These are phyloP conservation scores for Erythrobasidium hasegawianum DNA, from an alignment of 1,284 basidiomycete genomes.

Conservation along the genomic window DNA sequence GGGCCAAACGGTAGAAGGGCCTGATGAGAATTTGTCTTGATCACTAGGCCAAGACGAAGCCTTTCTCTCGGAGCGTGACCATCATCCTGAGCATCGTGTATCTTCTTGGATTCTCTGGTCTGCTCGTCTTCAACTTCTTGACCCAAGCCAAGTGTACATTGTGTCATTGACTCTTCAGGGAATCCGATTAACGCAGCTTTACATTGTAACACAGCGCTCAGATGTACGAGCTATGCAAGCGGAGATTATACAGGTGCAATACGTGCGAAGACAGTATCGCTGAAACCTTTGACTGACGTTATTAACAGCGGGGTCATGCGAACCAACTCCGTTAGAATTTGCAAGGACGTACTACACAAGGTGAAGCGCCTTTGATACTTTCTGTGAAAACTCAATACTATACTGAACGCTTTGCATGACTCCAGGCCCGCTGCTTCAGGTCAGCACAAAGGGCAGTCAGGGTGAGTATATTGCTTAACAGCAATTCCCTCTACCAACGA, in stretches of 20 bases:
- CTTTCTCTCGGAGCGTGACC: background rate
- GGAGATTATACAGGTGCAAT: no score
- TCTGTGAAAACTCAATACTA: no score
- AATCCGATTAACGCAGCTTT: background rate
- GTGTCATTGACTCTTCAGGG: background rate
- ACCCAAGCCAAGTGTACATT: background rate
- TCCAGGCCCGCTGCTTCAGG: no score
- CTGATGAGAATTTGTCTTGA: no score
- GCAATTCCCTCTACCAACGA: background rate
- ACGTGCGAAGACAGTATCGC: no score
- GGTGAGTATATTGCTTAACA: background rate
- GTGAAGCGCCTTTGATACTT: no score
- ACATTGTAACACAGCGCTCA: no score
- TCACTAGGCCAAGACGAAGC: no score
- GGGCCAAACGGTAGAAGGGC: no score
- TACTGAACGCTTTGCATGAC: background rate
- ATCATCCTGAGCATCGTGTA: slow-evolving; percentile 9
- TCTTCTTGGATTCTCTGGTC: background rate
- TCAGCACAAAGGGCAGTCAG: background rate
- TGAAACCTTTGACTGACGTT: no score
- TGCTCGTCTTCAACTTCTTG: slow-evolving; percentile 24
- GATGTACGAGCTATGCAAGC: background rate
- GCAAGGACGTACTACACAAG: slow-evolving; percentile 27
- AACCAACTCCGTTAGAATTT: slow-evolving; percentile 22
- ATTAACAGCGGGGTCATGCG: slow-evolving; percentile 25